Evolutionary conservation across 2,329 filamentous ascomycete genomes (phyloP), one percentile per base, ranked within the genome.

Genomic region (Calonectria honghensis): DNA sequence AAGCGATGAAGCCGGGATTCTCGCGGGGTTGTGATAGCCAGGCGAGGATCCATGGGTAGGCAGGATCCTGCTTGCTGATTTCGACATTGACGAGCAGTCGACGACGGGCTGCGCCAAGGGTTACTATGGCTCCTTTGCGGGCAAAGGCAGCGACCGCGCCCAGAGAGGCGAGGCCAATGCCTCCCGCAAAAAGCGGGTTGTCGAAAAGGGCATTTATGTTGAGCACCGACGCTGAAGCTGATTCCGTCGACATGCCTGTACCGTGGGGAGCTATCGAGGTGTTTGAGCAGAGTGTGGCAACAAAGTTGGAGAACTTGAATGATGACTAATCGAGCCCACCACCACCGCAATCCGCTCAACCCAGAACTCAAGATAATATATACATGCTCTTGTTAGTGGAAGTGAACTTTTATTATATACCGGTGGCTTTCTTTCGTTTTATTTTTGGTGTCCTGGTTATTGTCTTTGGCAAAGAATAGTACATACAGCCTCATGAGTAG

Each of bases 1-100:
- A 89, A 27, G 89, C 89, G 45, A 93, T 86, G 81, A 90, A 94
- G 75, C 89, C 94, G 79, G 81, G 87, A 82, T 88, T 85, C 70
- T 92, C 90, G 67, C 96, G 95, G 77, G 95, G 95, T 71, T 95
- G 91, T 9, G 96, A 96, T 84, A 99, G 94, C 96, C 97, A 99
- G 77, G 96, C 93, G 13, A 99, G 90, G 52, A 99, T 92, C 96
- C 96, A 98, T 51, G 93, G 93, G 84, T 98, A 99, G 2, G 96
- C 96, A 57, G 95, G 93, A 86, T 99, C 97, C 81, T 96, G 95
- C 83, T 95, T 94, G 84, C 95, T 96, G 85, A 99, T 98, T 85
- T 99, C 97, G 81, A 99, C 93, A 81, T 98, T 96, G 80, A 98
- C 95, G 37, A 99, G 92, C 86, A 99, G 92, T 64, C 96, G 95